Base-by-base conservation (phyloP, 495 filamentous ascomycete species). In the Neurospora sp. region DNA sequence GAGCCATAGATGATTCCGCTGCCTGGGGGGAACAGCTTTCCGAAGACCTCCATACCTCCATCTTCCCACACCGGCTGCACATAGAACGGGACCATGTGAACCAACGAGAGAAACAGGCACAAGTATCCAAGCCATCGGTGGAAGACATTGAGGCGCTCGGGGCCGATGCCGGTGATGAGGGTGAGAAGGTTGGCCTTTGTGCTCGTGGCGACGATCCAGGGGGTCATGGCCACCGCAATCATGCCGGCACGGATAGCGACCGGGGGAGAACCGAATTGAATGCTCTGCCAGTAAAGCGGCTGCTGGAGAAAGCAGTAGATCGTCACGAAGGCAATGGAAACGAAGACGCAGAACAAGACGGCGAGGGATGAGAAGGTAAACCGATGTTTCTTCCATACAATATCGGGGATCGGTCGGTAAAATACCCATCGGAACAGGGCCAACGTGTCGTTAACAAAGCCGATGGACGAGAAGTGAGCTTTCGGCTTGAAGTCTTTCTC, bases 61-160 rank as follows among this genome's bases (percentile, higher is more conserved):
- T 92, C 85, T 74, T 96, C 91, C 89, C 91, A 94, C 16, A 96
- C 88, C 18, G 94, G 93, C 68, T 93, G 92, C 72, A 98, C 81
- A 75, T 97, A 97, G 81, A 96, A 98, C 0, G 95, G 95, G 42
- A 96, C 82, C 41, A 90, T 92, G 79, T 98, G 95, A 31, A 97
- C 83, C 45, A 98, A 79, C 71, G 90, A 89, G 42, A 97, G 85
- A 77, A 97, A 92, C 3, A 97, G 85, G 80, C 91, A 94, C 16
- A 97, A 82, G 77, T 96, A 97, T n/a, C 90, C 92, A 35, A 89
- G 87, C 96, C 96, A 98, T 74, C 95, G 90, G 83, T 98, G 95
- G 71, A 98, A 86, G 39, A 96, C 93, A 76, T 97, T 97, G 70
- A 98, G 86, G 38, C 96, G 86, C 82, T 98, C 95, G 69, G 95